Percentiles rank a stretch among this genome's conserved stretches.
Conservation (phyloP, 2,329 filamentous ascomycete genomes). For the Ophiosphaerella herpotricha region DNA sequence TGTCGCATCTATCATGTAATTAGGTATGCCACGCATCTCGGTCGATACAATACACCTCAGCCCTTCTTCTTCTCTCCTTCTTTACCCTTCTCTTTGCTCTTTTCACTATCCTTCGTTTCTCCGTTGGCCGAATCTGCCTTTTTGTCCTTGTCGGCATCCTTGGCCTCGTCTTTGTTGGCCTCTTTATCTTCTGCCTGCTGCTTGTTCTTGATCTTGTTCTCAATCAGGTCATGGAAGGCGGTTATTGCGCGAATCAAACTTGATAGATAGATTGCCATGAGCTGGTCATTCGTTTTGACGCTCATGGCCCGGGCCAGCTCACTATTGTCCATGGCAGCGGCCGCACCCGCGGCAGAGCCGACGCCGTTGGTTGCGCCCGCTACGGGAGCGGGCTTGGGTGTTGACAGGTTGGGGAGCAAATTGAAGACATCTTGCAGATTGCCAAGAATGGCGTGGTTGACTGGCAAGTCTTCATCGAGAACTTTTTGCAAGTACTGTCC, state of each 20-base stretch:
- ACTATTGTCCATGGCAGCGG: constrained; percentile 64
- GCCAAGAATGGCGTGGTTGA: constrained; percentile 96
- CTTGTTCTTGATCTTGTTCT: constrained; percentile 99
- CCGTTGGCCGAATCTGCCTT: constrained; percentile 61
- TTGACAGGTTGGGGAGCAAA: constrained; percentile 91
- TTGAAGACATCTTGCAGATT: constrained; percentile 99
- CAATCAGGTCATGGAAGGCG: constrained; percentile 97
- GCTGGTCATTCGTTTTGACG: constrained; percentile 98
- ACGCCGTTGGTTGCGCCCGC: constrained; percentile 50
- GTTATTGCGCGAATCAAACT: constrained; percentile 97
- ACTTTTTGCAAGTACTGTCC: constrained; percentile 95
- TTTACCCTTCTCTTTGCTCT: constrained; percentile 62
- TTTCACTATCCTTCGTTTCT: constrained; percentile 55
- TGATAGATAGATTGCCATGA: constrained; percentile 97
- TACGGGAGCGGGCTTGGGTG: constrained; percentile 67
- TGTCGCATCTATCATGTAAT: constrained; percentile 33
- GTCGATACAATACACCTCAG: constrained; percentile 48
- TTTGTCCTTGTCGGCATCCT: constrained; percentile 69
- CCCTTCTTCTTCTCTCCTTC: constrained; percentile 63
- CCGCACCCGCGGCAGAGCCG: constrained; percentile 56
- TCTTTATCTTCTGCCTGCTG: constrained; percentile 97
- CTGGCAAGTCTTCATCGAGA: constrained; percentile 85
- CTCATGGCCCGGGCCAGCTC: constrained; percentile 97
- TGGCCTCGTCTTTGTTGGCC: constrained; percentile 62
- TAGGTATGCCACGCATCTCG: constrained; percentile 22